These are phyloP conservation scores for Xylaria nigripes DNA, from an alignment of 495 filamentous ascomycete species.

Conservation along the genomic window DNA sequence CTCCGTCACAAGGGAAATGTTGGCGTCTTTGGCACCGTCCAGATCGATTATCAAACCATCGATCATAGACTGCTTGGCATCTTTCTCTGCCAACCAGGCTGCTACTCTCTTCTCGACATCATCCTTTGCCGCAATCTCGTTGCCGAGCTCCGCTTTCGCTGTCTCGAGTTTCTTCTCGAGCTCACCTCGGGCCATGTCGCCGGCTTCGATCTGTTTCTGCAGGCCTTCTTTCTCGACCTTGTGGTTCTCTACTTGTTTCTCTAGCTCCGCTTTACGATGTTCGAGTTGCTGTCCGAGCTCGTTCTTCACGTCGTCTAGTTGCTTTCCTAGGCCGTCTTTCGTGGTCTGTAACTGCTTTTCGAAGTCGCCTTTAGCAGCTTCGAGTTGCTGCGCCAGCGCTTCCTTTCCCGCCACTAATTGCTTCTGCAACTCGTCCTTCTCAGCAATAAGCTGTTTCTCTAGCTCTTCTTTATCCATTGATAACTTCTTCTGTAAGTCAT, in stretches of 20 bases:
- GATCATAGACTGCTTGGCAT: conserved; percentile 21
- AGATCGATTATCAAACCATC: conserved; percentile 23
- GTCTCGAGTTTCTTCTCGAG: conserved; percentile 26
- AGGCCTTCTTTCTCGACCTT: conserved; percentile 3
- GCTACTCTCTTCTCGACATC: conserved; percentile 16
- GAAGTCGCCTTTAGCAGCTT: neutral
- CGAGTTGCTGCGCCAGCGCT: neutral
- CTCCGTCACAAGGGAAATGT: conserved; percentile 22
- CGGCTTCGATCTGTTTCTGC: conserved; percentile 7
- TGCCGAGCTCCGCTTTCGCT: conserved; percentile 16
- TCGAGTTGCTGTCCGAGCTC: conserved; percentile 30
- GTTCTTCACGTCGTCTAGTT: conserved; percentile 11
- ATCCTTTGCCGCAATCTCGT: conserved; percentile 14
- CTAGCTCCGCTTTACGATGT: conserved; percentile 14
- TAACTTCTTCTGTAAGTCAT: neutral
- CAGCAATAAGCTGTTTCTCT: conserved; percentile 1
- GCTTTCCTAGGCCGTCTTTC: neutral
- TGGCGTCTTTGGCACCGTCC: conserved; percentile 25
- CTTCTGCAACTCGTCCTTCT: conserved; percentile 1
- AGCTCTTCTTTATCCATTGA: neutral
- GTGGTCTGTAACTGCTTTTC: conserved; percentile 1
- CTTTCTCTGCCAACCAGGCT: conserved; percentile 13
- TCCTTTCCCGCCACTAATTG: neutral
- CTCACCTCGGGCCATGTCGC: conserved; percentile 14
- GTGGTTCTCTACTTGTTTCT: conserved; percentile 9